phyloP scores from a whole-genome alignment of 441 rosid species.

The Corymbia calophylla region DNA sequence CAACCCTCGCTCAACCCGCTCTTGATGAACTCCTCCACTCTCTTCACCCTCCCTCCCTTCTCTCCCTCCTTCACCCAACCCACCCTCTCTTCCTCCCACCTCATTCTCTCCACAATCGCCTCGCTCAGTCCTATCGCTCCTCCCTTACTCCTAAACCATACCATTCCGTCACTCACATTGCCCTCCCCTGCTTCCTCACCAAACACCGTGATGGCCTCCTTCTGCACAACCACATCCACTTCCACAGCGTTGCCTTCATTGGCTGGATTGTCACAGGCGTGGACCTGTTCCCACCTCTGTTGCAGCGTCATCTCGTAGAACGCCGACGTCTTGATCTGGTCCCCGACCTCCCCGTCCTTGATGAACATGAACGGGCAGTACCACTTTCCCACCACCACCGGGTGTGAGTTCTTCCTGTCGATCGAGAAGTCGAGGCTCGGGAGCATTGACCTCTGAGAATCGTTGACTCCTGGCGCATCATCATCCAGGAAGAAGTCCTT shows the following conservation, averaged over 20 bases:
- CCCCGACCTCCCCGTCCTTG: constrained; percentile 22
- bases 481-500: constrained; percentile 24
- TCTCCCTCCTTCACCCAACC: constrained; percentile 28
- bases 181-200: constrained; percentile 17
- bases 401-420: constrained; percentile 18
- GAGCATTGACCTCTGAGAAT: constrained; percentile 4
- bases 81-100: background rate
- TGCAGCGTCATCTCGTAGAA: constrained; percentile 43
- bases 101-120: background rate
- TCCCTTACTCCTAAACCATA: background rate
- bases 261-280: constrained; percentile 17
- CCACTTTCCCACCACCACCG: constrained; percentile 45
- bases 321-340: constrained; percentile 34
- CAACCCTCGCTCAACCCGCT: constrained; percentile 14
- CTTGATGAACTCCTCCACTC: constrained; percentile 18
- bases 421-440: constrained; percentile 27
- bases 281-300: constrained; percentile 50
- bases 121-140: background rate
- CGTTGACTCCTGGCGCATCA: constrained; percentile 31
- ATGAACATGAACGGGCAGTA: constrained; percentile 55
- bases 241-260: constrained; percentile 15
- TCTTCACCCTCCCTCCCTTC: constrained; percentile 27
- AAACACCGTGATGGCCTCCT: constrained; percentile 21
- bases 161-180: background rate
- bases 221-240: constrained; percentile 22